These are phyloP conservation scores for Fusarium brachygibbosum DNA, from an alignment of 2,329 filamentous ascomycete species.

Conservation along the genomic window DNA sequence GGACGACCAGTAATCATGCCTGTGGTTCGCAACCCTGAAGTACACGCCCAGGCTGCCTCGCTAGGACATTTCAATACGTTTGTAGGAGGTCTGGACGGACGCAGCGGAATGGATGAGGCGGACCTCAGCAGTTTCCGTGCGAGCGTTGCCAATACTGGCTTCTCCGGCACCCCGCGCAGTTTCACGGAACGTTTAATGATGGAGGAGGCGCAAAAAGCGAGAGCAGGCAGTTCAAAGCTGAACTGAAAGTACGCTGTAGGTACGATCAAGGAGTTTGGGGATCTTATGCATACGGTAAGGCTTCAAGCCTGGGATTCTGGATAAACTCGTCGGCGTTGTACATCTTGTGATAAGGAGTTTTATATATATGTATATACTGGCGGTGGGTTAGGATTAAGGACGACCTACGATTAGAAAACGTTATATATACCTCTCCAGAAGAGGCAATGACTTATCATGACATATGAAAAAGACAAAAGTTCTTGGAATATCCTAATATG, in stretches of 20 bases:
- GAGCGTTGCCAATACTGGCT: conserved; percentile 56
- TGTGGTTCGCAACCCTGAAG: conserved; percentile 63
- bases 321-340: conserved; percentile 51
- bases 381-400: conserved; percentile 21
- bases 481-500: conserved; percentile 9
- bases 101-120: conserved; percentile 62
- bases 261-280: conserved; percentile 44
- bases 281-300: conserved; percentile 41
- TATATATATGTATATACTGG: conserved; percentile 34
- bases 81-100: conserved; percentile 67
- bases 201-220: conserved; percentile 59
- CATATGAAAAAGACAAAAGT: conserved; percentile 9
- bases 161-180: conserved; percentile 61
- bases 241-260: conserved; percentile 33
- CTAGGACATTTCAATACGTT: conserved; percentile 65
- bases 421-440: conserved; percentile 30
- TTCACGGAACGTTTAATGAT: conserved; percentile 64
- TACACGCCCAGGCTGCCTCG: conserved; percentile 63
- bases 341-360: conserved; percentile 42
- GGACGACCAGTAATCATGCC: conserved; percentile 67
- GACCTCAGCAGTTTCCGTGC: conserved; percentile 61
- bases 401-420: conserved; percentile 29
- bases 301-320: conserved; percentile 41
- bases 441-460: conserved; percentile 16
- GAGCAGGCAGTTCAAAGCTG: conserved; percentile 36